These are phyloP conservation scores for Phytophthora sojae DNA, from an alignment of 352 stramenopile genomes.

Conservation along the genomic window DNA sequence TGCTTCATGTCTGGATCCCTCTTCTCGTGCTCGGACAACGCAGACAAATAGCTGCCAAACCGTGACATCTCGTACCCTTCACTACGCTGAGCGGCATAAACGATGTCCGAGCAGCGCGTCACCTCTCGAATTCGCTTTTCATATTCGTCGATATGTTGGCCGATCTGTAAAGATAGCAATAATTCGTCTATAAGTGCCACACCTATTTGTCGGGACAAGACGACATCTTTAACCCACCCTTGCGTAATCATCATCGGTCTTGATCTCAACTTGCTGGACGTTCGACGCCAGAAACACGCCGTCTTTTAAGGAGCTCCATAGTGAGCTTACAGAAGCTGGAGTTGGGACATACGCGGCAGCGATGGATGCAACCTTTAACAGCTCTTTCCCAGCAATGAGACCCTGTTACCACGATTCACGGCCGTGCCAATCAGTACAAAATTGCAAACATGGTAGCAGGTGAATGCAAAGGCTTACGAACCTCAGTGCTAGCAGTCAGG, in stretches of 20 bases:
- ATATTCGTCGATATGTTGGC: conserved; percentile 88
- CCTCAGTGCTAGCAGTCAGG: conserved; percentile 82
- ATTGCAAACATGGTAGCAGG: background rate
- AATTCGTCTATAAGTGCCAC: conserved; percentile 2
- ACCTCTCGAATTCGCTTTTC: conserved; percentile 86
- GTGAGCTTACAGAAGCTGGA: conserved; percentile 70
- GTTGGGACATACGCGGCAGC: conserved; percentile 83
- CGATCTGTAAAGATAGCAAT: conserved; percentile 56
- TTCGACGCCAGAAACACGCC: conserved; percentile 79
- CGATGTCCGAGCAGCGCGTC: conserved; percentile 82
- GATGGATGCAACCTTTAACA: conserved; percentile 80
- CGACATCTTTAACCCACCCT: conserved; percentile 41
- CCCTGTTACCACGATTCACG: conserved; percentile 45
- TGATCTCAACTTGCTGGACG: conserved; percentile 88
- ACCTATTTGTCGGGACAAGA: background rate
- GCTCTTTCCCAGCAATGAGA: conserved; percentile 82
- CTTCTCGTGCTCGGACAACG: conserved; percentile 80
- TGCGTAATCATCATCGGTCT: conserved; percentile 87
- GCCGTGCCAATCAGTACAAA: background rate
- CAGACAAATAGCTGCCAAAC: conserved; percentile 86
- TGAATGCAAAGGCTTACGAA: conserved; percentile 24
- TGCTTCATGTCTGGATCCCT: conserved; percentile 77
- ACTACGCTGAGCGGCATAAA: conserved; percentile 79
- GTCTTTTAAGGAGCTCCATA: conserved; percentile 88
- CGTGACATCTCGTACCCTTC: conserved; percentile 90